Conservation (phyloP, 2,329 filamentous ascomycete genomes). For the Ophiosphaerella narmari region DNA sequence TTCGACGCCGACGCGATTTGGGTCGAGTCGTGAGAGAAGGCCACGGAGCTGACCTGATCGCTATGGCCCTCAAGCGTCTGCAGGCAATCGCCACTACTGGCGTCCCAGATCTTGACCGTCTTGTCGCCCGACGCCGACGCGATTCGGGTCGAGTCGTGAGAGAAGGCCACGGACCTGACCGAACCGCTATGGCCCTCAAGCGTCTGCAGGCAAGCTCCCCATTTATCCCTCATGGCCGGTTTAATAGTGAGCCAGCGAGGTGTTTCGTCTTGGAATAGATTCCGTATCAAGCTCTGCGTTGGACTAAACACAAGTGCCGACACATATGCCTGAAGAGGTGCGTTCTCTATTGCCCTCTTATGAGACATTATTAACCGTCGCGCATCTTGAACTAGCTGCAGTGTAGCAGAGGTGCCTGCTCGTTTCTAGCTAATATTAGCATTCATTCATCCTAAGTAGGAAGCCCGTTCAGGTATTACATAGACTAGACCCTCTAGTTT, state of each 20-base stretch:
- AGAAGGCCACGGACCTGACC: neutral
- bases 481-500: constrained; percentile 3
- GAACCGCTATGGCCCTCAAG: constrained; percentile 25
- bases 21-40: no score
- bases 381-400: constrained; percentile 15
- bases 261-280: constrained; percentile 16
- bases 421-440: neutral
- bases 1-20: no score
- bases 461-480: neutral
- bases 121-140: neutral
- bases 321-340: constrained; percentile 29
- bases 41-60: no score
- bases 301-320: constrained; percentile 29
- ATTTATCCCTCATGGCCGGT: constrained; percentile 7
- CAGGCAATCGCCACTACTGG: neutral
- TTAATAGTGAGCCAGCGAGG: constrained; percentile 11
- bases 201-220: constrained; percentile 11
- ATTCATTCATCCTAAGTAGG: neutral
- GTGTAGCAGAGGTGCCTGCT: neutral
- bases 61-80: no score
- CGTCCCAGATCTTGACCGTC: constrained; percentile 12
- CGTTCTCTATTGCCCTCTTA: constrained; percentile 19
- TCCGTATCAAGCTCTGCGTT: constrained; percentile 14
- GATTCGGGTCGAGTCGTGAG: neutral
- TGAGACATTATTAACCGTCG: constrained; percentile 27